A percentile compares a stretch with the other conserved stretches of the same genome.
Evolutionary conservation across 2,329 filamentous ascomycete species (phyloP).

Genomic region (Diaporthe sp.): DNA sequence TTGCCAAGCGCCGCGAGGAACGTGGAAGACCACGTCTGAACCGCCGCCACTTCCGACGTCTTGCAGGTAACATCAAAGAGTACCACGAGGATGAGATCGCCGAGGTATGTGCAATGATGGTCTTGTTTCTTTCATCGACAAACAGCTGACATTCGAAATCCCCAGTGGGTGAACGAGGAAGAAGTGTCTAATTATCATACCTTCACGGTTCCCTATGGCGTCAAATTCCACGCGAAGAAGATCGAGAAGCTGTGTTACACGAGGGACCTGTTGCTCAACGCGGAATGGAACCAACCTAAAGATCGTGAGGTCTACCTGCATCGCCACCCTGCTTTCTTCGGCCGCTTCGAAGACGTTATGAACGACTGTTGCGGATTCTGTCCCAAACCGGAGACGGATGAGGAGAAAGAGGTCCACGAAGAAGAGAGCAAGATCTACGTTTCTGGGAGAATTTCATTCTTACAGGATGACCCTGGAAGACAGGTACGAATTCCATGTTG

Average conservation of each 20-base stretch:
- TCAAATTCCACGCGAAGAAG: slow-evolving; percentile 71
- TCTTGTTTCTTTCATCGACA: neutral
- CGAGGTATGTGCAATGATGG: slow-evolving; percentile 55
- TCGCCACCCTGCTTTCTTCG: slow-evolving; percentile 88
- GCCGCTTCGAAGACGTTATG: slow-evolving; percentile 79
- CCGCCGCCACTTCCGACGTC: slow-evolving; percentile 52
- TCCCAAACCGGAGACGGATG: slow-evolving; percentile 74
- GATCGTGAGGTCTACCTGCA: slow-evolving; percentile 84
- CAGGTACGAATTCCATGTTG: slow-evolving; percentile 57
- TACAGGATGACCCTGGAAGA: slow-evolving; percentile 85
- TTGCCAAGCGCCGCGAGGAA: slow-evolving; percentile 77
- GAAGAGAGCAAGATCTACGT: slow-evolving; percentile 83
- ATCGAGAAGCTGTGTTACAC: slow-evolving; percentile 88
- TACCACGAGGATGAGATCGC: slow-evolving; percentile 83
- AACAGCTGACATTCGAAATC: neutral
- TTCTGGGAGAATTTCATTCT: slow-evolving; percentile 78
- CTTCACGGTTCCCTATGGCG: slow-evolving; percentile 78
- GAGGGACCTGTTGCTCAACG: slow-evolving; percentile 84
- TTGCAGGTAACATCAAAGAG: slow-evolving; percentile 81
- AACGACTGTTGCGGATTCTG: slow-evolving; percentile 87
- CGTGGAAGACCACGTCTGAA: slow-evolving; percentile 74
- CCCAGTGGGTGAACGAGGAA: slow-evolving; percentile 77
- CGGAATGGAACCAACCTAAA: slow-evolving; percentile 85
- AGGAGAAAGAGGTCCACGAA: slow-evolving; percentile 78
- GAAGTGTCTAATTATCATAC: slow-evolving; percentile 86